These are phyloP conservation scores for Emmonsiellopsis sp. DNA, from an alignment of 2,329 filamentous ascomycete genomes.

Conservation along the genomic window DNA sequence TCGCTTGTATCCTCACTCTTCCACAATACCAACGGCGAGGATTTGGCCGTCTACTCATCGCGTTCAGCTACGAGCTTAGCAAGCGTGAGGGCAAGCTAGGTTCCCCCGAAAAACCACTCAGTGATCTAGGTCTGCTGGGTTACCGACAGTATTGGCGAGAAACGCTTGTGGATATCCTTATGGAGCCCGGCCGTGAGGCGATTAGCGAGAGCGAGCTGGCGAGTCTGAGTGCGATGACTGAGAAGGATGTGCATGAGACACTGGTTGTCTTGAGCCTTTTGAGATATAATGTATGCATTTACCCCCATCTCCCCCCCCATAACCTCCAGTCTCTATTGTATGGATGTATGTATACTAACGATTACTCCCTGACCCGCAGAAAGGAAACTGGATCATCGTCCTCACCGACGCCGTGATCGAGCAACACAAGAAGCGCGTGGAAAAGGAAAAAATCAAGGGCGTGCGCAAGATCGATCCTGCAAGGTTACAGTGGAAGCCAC, in stretches of 20 bases:
- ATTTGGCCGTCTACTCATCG: slow-evolving; percentile 85
- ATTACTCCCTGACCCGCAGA: slow-evolving; percentile 32
- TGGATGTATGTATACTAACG: neutral
- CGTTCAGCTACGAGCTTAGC: slow-evolving; percentile 94
- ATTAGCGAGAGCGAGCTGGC: slow-evolving; percentile 83
- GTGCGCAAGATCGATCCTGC: slow-evolving; percentile 65
- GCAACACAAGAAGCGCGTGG: slow-evolving; percentile 59
- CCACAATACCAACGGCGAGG: slow-evolving; percentile 95
- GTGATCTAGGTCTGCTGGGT: slow-evolving; percentile 82
- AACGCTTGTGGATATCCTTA: slow-evolving; percentile 78
- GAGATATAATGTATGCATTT: slow-evolving; percentile 60
- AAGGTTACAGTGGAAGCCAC: slow-evolving; percentile 87
- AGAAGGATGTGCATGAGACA: slow-evolving; percentile 90
- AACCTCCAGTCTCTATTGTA: neutral
- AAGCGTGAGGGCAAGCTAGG: slow-evolving; percentile 93
- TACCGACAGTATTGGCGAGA: slow-evolving; percentile 98
- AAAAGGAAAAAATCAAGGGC: slow-evolving; percentile 72
- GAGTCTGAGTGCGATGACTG: slow-evolving; percentile 80
- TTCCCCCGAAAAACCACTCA: slow-evolving; percentile 92
- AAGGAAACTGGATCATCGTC: slow-evolving; percentile 93
- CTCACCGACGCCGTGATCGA: slow-evolving; percentile 73
- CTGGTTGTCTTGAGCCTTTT: slow-evolving; percentile 91
- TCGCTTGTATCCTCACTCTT: slow-evolving; percentile 93
- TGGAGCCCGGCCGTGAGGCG: slow-evolving; percentile 55
- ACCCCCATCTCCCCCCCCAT: neutral